Conservation (phyloP, 2,329 filamentous ascomycete species). For the Bisporella sp. region DNA sequence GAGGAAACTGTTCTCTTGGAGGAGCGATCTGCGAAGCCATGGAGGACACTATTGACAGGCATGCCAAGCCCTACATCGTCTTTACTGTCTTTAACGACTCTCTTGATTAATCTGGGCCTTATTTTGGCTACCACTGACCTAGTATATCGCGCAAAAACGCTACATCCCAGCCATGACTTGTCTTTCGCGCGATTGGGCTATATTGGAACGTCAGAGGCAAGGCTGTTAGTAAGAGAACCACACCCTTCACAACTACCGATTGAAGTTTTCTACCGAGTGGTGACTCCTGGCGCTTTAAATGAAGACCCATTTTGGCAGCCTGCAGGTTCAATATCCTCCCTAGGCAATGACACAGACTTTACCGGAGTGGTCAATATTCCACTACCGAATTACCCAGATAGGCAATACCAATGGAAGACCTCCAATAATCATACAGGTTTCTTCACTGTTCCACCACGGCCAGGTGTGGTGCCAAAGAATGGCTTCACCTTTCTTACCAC, state of each 20-base stretch:
- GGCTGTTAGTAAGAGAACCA: constrained; percentile 78
- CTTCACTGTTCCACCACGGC: constrained; percentile 69
- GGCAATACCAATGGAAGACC: constrained; percentile 73
- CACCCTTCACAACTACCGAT: constrained; percentile 68
- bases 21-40: constrained; percentile 46
- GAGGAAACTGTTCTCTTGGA: constrained; percentile 55
- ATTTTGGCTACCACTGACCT: constrained; percentile 69
- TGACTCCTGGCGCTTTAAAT: constrained; percentile 41
- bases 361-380: constrained; percentile 65
- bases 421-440: constrained; percentile 82
- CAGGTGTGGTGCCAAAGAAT: constrained; percentile 52
- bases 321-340: constrained; percentile 56
- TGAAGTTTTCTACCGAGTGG: constrained; percentile 58
- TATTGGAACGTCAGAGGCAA: constrained; percentile 73
- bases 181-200: constrained; percentile 85
- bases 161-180: constrained; percentile 65
- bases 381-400: constrained; percentile 58
- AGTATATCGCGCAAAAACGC: constrained; percentile 63
- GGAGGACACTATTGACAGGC: constrained; percentile 67
- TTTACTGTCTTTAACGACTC: constrained; percentile 57
- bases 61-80: constrained; percentile 66
- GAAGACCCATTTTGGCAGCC: constrained; percentile 59
- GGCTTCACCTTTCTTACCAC: constrained; percentile 87
- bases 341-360: constrained; percentile 75
- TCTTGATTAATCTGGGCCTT: constrained; percentile 65